Percentiles rank a stretch among this genome's conserved stretches.
Evolutionary conservation across 495 filamentous ascomycete species (phyloP).

Genomic region (Daldinia childiae): DNA sequence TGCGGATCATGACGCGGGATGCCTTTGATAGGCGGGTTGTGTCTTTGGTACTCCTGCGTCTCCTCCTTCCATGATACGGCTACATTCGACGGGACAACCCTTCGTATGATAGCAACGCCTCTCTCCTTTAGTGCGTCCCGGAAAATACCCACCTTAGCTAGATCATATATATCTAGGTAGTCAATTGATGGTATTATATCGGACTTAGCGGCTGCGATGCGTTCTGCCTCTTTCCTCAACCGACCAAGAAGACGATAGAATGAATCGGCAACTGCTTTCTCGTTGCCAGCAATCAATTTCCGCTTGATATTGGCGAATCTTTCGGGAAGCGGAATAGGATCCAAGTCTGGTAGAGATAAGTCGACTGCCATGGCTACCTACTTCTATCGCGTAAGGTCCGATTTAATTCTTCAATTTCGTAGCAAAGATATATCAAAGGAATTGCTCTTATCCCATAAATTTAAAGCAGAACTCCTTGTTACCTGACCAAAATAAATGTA

Average conservation of each 20-base stretch:
- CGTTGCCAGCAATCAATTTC: conserved; percentile 67
- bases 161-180: conserved; percentile 64
- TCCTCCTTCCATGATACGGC: conserved; percentile 63
- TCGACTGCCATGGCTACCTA: conserved; percentile 35
- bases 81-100: conserved; percentile 64
- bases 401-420: neutral
- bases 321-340: conserved; percentile 66
- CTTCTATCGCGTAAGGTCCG: neutral
- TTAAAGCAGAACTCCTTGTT: neutral
- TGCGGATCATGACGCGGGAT: conserved; percentile 61
- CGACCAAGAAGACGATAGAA: conserved; percentile 73
- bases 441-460: neutral
- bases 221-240: conserved; percentile 63
- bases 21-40: conserved; percentile 59
- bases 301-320: conserved; percentile 78
- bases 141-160: conserved; percentile 55
- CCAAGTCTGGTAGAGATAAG: conserved; percentile 34
- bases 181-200: conserved; percentile 69
- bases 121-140: conserved; percentile 61
- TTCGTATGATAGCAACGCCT: conserved; percentile 69
- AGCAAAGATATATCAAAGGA: neutral
- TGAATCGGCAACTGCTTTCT: conserved; percentile 65
- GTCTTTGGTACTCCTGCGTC: conserved; percentile 63
- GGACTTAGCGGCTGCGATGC: conserved; percentile 51
- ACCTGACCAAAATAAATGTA: neutral